A percentile compares a stretch with the other conserved stretches of the same genome.
phyloP scores from a whole-genome alignment of 371 early-diverging fungal species.

The Umbelopsis sp. region DNA sequence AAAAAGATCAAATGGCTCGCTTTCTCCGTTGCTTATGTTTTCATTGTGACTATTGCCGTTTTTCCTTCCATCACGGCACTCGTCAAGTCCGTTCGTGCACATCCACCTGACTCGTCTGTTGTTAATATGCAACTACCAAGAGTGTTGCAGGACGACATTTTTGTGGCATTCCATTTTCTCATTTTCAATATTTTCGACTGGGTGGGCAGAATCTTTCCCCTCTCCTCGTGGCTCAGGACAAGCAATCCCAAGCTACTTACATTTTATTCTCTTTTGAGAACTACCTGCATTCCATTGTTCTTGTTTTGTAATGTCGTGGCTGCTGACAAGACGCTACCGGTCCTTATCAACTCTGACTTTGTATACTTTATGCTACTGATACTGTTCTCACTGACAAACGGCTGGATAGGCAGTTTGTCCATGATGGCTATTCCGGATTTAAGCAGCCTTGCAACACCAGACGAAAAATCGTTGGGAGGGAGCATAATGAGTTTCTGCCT shows the following conservation, averaged over 20 bases:
- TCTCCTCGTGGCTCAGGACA: slow-evolving; percentile 37
- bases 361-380: slow-evolving; percentile 63
- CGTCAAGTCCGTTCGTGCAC: slow-evolving; percentile 59
- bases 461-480: slow-evolving; percentile 63
- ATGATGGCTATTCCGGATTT: slow-evolving; percentile 79
- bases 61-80: slow-evolving; percentile 80
- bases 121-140: slow-evolving; percentile 25
- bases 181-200: slow-evolving; percentile 79
- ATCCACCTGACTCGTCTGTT: slow-evolving; percentile 22
- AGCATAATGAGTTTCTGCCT: slow-evolving; percentile 75
- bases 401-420: slow-evolving; percentile 69
- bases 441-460: slow-evolving; percentile 39
- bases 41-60: slow-evolving; percentile 70
- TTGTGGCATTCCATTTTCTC: slow-evolving; percentile 78
- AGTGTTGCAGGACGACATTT: slow-evolving; percentile 60
- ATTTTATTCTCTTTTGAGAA: slow-evolving; percentile 49
- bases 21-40: slow-evolving; percentile 61
- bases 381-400: slow-evolving; percentile 71
- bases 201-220: slow-evolving; percentile 64
- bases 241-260: slow-evolving; percentile 47
- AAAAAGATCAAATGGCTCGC: slow-evolving; percentile 45
- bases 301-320: slow-evolving; percentile 70
- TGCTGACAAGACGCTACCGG: slow-evolving; percentile 47
- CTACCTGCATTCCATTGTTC: slow-evolving; percentile 71
- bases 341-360: slow-evolving; percentile 63